Percentiles rank a stretch among this genome's conserved stretches.
Conservation (phyloP, 805 yeast species). For the Diddensiella caesifluorescens region DNA sequence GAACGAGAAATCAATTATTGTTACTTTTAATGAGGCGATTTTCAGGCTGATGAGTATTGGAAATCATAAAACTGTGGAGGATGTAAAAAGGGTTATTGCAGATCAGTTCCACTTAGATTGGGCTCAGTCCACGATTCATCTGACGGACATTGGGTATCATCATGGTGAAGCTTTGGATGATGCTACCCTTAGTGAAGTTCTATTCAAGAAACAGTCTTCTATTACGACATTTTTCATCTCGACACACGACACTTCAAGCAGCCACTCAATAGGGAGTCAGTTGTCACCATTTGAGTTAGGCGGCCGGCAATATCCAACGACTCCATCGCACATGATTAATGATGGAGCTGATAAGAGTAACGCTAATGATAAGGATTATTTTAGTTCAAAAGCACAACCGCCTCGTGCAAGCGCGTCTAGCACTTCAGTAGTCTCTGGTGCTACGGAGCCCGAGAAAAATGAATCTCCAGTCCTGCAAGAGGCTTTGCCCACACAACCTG, state of each 20-base stretch:
- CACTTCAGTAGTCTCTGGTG: background rate
- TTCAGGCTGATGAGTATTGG: slow-evolving; percentile 47
- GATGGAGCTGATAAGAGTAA: slow-evolving; percentile 33
- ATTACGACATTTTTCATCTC: slow-evolving; percentile 21
- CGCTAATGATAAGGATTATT: slow-evolving; percentile 17
- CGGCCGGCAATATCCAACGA: slow-evolving; percentile 46
- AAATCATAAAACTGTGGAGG: slow-evolving; percentile 27
- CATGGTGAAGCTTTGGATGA: slow-evolving; percentile 30
- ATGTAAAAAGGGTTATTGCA: slow-evolving; percentile 39
- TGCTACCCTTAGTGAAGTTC: slow-evolving; percentile 6
- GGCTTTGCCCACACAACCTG: no score
- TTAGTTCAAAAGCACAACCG: slow-evolving; percentile 10
- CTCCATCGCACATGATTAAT: slow-evolving; percentile 63
- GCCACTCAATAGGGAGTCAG: slow-evolving; percentile 6
- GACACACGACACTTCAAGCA: slow-evolving; percentile 1
- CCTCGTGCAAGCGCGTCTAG: slow-evolving; percentile 4
- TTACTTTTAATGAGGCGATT: slow-evolving; percentile 55
- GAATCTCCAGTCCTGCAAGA: no score
- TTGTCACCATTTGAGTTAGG: slow-evolving; percentile 2
- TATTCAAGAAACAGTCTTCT: slow-evolving; percentile 8
- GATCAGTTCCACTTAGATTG: slow-evolving; percentile 33
- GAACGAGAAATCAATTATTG: slow-evolving; percentile 39
- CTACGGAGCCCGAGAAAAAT: no score
- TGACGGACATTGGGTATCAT: slow-evolving; percentile 63
- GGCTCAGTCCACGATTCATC: slow-evolving; percentile 37